phyloP scores from a whole-genome alignment of 495 filamentous ascomycete species.

The Penicillium alfredii region DNA sequence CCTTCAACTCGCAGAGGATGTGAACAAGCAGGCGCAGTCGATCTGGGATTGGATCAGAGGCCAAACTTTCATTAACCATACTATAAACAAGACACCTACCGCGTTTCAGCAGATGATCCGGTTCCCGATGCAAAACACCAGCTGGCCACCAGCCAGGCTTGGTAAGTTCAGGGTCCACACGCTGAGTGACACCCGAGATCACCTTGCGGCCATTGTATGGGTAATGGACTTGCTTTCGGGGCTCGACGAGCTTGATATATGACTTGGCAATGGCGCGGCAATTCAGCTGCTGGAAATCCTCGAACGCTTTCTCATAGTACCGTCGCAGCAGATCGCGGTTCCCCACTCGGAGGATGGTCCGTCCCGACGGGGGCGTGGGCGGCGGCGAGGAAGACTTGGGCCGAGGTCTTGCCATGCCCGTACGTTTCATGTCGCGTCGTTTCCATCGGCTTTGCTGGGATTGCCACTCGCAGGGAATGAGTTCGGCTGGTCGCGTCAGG shows the following conservation, averaged over 20 bases:
- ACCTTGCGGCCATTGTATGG: slow-evolving; percentile 65
- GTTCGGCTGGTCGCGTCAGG: slow-evolving; percentile 14
- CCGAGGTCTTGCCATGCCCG: slow-evolving; percentile 9
- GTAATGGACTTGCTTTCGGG: slow-evolving; percentile 77
- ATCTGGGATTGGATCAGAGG: slow-evolving; percentile 48
- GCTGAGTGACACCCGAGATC: slow-evolving; percentile 33
- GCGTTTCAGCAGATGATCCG: slow-evolving; percentile 69
- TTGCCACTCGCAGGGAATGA: slow-evolving; percentile 38
- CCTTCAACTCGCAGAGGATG: slow-evolving; percentile 48
- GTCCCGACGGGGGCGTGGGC: slow-evolving; percentile 18
- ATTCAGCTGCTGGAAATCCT: slow-evolving; percentile 42
- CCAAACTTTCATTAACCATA: too few species aligned
- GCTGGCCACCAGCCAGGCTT: slow-evolving; percentile 77
- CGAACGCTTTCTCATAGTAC: slow-evolving; percentile 52
- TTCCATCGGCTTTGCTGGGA: slow-evolving; percentile 27
- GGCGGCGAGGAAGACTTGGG: slow-evolving; percentile 23
- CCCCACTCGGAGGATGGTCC: slow-evolving; percentile 48
- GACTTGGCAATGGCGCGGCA: slow-evolving; percentile 59
- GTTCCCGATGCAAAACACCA: slow-evolving; percentile 63
- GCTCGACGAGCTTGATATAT: slow-evolving; percentile 77
- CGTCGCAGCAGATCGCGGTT: slow-evolving; percentile 50
- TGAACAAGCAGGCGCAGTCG: slow-evolving; percentile 56
- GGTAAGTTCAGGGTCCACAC: slow-evolving; percentile 37
- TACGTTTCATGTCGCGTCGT: slow-evolving; percentile 21
- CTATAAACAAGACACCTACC: slow-evolving; percentile 44